These are phyloP conservation scores for Microascus cirrosus DNA, from an alignment of 2,329 filamentous ascomycete genomes.

Conservation along the genomic window DNA sequence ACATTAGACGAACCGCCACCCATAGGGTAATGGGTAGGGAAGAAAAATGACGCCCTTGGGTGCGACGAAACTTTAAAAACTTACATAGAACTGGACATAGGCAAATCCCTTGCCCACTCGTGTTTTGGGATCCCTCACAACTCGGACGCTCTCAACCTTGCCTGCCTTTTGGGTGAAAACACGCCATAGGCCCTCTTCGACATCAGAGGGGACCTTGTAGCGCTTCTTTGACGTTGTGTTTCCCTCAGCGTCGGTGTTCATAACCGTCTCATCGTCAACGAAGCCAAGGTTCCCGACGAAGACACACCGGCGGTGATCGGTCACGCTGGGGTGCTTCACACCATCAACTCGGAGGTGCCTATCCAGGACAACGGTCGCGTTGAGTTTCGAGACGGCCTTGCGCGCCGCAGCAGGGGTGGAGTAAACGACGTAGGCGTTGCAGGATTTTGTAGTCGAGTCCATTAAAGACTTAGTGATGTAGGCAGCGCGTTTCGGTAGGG, in stretches of 20 bases:
- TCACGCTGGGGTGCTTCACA: conserved; percentile 73
- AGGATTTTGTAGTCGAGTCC: conserved; percentile 81
- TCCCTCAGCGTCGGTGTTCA: conserved; percentile 53
- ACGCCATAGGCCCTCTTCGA: conserved; percentile 88
- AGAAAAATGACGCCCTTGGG: neutral
- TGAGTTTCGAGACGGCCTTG: conserved; percentile 64
- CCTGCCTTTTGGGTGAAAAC: conserved; percentile 64
- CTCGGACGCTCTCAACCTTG: conserved; percentile 83
- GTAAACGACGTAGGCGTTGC: conserved; percentile 92
- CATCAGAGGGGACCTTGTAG: conserved; percentile 65
- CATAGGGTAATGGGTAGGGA: neutral
- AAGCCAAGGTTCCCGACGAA: conserved; percentile 97
- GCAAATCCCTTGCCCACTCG: conserved; percentile 94
- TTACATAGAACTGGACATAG: conserved; percentile 84
- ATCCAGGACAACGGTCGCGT: conserved; percentile 73
- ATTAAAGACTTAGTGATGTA: conserved; percentile 86
- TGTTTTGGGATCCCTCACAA: conserved; percentile 80
- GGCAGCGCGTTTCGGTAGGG: conserved; percentile 85
- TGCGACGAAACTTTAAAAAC: conserved; percentile 12
- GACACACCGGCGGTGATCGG: conserved; percentile 80
- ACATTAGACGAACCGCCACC: conserved; percentile 9
- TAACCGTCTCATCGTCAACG: conserved; percentile 76
- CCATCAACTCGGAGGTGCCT: conserved; percentile 86
- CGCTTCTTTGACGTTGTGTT: conserved; percentile 62
- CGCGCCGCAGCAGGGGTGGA: conserved; percentile 64